Evolutionary conservation across 2,329 filamentous ascomycete species (phyloP), one percentile per base, ranked within the genome.

Genomic region (Macrophomina tecta): DNA sequence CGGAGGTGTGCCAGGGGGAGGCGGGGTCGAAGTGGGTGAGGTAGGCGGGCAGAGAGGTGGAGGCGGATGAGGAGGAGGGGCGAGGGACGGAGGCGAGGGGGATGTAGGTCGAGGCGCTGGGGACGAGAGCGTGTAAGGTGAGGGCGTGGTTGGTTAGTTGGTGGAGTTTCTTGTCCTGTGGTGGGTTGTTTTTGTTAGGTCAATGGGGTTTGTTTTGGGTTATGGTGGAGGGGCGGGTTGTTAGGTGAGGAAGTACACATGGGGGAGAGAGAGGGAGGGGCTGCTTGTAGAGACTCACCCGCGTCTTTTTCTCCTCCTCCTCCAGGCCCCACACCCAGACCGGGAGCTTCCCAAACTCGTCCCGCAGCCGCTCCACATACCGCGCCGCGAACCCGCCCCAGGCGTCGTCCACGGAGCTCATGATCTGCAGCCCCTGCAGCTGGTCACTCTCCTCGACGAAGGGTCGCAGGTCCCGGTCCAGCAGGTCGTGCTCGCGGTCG

Each of bases 391-490:
- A 79, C 68, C 82, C 77, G 69, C 82, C 76, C 82, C 82, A 84
- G 68, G 85, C 78, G 82, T 86, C 72, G 80, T 88, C 79, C 68
- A 85, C 74, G 69, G 84, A 75, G 70, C 85, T 75, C 73, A 88
- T 73, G 70, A 83, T 74, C 72, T 98, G 94, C 18, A 99, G 83
- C 0, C 91, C 94, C 78, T 97, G 94, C 80, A 98, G 85, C 65
- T 93, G 89, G 77, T 99, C 95, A 70, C 93, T 95, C 79, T 98
- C 95, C 80, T 99, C 95, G 2, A 90, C 87, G 75, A 97, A 97
- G 0, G 89, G 89, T 45, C 95, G 85, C 70, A 97, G 82, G 76
- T 99, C 94, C 63, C 94, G 87, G 75, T 99, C 95, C 4, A 97
- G 82, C 5, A 98, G 79, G 72, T 97, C 94, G 71, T 94, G 88